Evolutionary conservation across 2,329 filamentous ascomycete species (phyloP), one percentile per base, ranked within the genome.

Genomic region (Aspergillus quadrilineatus): DNA sequence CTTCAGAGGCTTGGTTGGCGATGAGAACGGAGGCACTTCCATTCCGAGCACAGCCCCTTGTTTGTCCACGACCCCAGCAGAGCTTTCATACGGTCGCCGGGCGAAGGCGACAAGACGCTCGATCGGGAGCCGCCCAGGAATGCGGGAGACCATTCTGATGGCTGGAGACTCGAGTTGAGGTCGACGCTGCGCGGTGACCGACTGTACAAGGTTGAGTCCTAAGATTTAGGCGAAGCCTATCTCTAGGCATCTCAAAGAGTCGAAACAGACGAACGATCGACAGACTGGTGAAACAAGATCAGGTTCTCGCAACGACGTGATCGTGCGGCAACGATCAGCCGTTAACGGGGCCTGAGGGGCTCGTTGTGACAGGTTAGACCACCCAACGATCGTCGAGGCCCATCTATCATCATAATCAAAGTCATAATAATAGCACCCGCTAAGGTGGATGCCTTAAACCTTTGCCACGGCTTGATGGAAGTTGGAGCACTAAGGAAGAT

Each of bases 301-400:
- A 65, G 61, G 63, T 66, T 67, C 63, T 61, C 53, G 53, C 45
- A 51, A 54, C 34, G 44, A 55, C 55, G 52, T 62, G 63, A 67
- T 65, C 65, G 63, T 63, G 64, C 64, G 62, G 66, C 64, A 69
- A 66, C 67, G 68, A 71, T 71, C 69, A 69, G 60, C 70, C 69
- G 70, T 72, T 72, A 67, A 71, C 67, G 69, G 69, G 66, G 68
- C 67, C 8, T 42, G 17, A 56, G 64, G 55, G 64, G 59, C 62
- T 67, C 56, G 60, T 65, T 66, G 60, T 72, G 70, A 71, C 69
- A 71, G 69, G 69, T 67, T 64, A 62, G 57, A 61, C 61, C 57
- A 56, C 48, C 22, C 47, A 22, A 29, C 36, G 55, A 58, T 47
- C 58, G 49, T 58, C 56, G 36, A 60, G 46, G 36, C 50, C 54